Evolutionary conservation across 306 rosid species (phyloP).

Genomic region (Oemleria cerasiformis): DNA sequence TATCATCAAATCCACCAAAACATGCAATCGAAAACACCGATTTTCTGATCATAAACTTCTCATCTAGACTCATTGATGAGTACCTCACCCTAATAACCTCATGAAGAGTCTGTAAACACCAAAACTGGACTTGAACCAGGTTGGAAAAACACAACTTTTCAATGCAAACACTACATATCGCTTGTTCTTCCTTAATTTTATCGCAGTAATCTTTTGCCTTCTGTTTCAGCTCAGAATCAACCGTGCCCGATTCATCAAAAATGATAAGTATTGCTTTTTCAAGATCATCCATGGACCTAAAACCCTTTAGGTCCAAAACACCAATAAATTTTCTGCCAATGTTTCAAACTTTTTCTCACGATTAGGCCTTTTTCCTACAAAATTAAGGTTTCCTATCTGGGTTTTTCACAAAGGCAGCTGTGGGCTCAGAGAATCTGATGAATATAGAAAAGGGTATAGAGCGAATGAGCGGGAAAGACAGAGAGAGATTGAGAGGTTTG

Average conservation of each 20-base stretch:
- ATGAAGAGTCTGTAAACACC: slow-evolving; percentile 87
- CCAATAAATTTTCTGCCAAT: slow-evolving; percentile 25
- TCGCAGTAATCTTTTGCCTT: slow-evolving; percentile 66
- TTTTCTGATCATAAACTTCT: slow-evolving; percentile 65
- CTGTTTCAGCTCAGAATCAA: slow-evolving; percentile 58
- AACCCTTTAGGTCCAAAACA: slow-evolving; percentile 15
- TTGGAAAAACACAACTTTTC: slow-evolving; percentile 66
- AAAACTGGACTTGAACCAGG: slow-evolving; percentile 81
- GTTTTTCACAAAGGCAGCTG: slow-evolving; percentile 3
- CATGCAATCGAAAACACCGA: slow-evolving; percentile 78
- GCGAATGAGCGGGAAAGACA: slow-evolving; percentile 7
- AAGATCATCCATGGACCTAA: slow-evolving; percentile 72
- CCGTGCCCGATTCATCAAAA: slow-evolving; percentile 76
- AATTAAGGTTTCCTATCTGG: slow-evolving; percentile 12
- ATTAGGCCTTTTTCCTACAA: not conserved
- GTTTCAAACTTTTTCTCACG: slow-evolving; percentile 29
- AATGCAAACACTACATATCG: slow-evolving; percentile 67
- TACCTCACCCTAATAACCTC: slow-evolving; percentile 70
- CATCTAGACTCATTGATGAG: slow-evolving; percentile 59
- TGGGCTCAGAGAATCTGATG: slow-evolving; percentile 3
- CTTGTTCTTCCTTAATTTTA: slow-evolving; percentile 58
- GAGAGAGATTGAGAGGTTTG: slow-evolving; percentile 12
- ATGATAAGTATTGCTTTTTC: slow-evolving; percentile 78
- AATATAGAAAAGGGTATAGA: slow-evolving; percentile 3
- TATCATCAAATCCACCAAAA: slow-evolving; percentile 52